Conservation (phyloP, 1,284 basidiomycete genomes). For the Xanthoconium separans region DNA sequence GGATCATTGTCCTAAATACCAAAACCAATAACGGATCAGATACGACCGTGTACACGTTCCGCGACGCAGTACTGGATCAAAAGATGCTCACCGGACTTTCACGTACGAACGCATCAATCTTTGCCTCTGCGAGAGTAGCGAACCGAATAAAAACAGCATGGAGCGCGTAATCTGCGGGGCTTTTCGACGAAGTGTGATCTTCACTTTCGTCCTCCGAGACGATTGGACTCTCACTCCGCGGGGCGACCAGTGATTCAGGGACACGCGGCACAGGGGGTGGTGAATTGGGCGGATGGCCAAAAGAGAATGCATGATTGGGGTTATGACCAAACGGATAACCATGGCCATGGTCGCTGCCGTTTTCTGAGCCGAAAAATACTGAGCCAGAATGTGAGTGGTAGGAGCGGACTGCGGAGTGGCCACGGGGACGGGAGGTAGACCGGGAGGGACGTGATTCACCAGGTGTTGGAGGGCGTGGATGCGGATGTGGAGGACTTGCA, state of each 20-base stretch:
- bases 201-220: slow-evolving; percentile 63
- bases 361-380: slow-evolving; percentile 65
- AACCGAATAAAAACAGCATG: slow-evolving; percentile 87
- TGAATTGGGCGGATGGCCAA: slow-evolving; percentile 44
- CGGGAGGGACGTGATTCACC: slow-evolving; percentile 45
- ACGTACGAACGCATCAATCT: slow-evolving; percentile 72
- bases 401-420: slow-evolving; percentile 61
- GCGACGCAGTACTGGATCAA: not conserved
- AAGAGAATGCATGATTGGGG: slow-evolving; percentile 22
- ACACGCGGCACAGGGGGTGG: slow-evolving; percentile 77
- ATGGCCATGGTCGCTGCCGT: slow-evolving; percentile 64
- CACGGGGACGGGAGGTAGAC: slow-evolving; percentile 45
- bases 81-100: slow-evolving; percentile 58
- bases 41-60: not conserved
- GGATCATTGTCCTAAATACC: slow-evolving; percentile 63
- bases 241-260: slow-evolving; percentile 53
- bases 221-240: slow-evolving; percentile 50
- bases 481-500: slow-evolving; percentile 40
- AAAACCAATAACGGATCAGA: slow-evolving; percentile 3
- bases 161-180: slow-evolving; percentile 83
- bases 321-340: slow-evolving; percentile 37
- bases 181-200: slow-evolving; percentile 61
- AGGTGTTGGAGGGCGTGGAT: slow-evolving; percentile 61
- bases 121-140: slow-evolving; percentile 72
- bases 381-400: slow-evolving; percentile 75